These are phyloP conservation scores for Bondarzewia mesenterica DNA, from an alignment of 1,284 basidiomycete genomes.

Conservation along the genomic window DNA sequence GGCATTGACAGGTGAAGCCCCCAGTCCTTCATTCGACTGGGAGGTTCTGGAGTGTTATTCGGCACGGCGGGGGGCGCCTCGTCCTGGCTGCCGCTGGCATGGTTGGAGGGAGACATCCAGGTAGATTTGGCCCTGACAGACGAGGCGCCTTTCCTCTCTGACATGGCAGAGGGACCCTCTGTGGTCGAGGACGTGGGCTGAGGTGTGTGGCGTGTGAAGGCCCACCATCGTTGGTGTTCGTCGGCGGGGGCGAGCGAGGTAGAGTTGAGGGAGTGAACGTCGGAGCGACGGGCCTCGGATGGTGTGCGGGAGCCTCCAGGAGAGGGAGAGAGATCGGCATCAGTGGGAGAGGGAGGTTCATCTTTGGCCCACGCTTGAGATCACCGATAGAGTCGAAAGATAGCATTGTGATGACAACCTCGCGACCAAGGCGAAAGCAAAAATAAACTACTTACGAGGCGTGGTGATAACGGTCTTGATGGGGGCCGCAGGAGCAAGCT, in stretches of 20 bases:
- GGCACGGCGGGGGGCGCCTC: background rate
- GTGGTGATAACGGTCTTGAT: constrained; percentile 54
- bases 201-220: constrained; percentile 35
- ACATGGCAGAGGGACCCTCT: constrained; percentile 12
- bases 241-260: constrained; percentile 26
- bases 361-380: constrained; percentile 72
- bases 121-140: background rate
- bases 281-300: constrained; percentile 35
- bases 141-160: constrained; percentile 8
- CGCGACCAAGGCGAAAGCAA: constrained; percentile 9
- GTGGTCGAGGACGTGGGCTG: constrained; percentile 14
- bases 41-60: background rate
- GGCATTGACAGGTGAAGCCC: constrained; percentile 32
- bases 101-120: background rate
- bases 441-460: constrained; percentile 47
- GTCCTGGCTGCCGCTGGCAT: background rate
- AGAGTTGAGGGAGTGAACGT: constrained; percentile 47
- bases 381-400: no score
- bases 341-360: constrained; percentile 68
- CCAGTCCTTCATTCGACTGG: constrained; percentile 8
- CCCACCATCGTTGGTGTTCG: constrained; percentile 53
- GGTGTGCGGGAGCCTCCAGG: constrained; percentile 16
- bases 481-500: constrained; percentile 29
- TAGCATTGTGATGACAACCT: background rate
- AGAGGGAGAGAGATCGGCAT: constrained; percentile 25